Percentiles rank a stretch among this genome's conserved stretches.
Evolutionary conservation across 805 yeast genomes (phyloP).

Genomic region (Starmerella lactis-condensi): DNA sequence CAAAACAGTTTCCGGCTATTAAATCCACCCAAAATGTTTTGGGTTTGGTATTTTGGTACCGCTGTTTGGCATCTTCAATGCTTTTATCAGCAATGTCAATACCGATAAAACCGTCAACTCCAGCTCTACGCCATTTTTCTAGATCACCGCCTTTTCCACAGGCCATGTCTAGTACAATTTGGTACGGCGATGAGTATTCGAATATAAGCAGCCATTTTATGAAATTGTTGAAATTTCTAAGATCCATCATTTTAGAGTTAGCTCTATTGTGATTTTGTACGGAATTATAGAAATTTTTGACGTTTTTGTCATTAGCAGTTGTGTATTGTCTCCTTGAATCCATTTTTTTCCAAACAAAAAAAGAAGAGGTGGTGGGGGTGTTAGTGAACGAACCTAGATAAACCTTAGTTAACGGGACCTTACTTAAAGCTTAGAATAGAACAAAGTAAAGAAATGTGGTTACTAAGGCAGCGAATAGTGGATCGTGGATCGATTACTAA

Average conservation of each 20-base stretch:
- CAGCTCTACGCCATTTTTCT: constrained; percentile 65
- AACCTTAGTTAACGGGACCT: too few species aligned
- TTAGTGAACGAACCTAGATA: not conserved
- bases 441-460: not conserved
- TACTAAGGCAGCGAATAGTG: too few species aligned
- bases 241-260: constrained; percentile 64
- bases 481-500: too few species aligned
- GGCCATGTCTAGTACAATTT: constrained; percentile 64
- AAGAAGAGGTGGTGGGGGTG: not conserved
- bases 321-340: too few species aligned
- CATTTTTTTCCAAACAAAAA: too few species aligned
- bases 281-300: constrained; percentile 70
- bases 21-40: constrained; percentile 57
- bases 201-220: constrained; percentile 72
- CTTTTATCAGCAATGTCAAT: constrained; percentile 83
- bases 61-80: constrained; percentile 59
- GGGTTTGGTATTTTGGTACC: constrained; percentile 41
- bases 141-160: constrained; percentile 98
- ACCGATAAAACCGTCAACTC: constrained; percentile 64
- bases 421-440: not conserved
- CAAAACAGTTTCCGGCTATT: constrained; percentile 85
- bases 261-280: constrained; percentile 57
- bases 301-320: constrained; percentile 27
- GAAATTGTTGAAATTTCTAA: constrained; percentile 79
- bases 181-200: constrained; percentile 38